Conservation (phyloP, 305 asterid genomes). For the Solanum chacoense region DNA sequence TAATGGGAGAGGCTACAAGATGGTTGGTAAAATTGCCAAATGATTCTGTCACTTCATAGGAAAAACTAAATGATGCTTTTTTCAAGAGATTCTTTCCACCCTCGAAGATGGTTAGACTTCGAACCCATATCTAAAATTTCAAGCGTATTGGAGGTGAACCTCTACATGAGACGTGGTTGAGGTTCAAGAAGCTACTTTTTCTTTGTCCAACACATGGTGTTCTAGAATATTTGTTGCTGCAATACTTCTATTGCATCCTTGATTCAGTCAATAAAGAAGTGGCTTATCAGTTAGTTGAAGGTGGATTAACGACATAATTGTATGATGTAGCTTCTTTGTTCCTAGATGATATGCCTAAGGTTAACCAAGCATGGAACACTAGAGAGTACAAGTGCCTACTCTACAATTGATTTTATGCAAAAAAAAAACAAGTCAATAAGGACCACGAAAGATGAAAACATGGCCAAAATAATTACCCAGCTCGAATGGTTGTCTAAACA, state of each 20-base stretch:
- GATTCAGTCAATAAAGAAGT: too few relatives aligned
- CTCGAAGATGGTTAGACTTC: neutral
- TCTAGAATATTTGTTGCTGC: neutral
- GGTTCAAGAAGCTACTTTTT: neutral
- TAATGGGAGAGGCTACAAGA: neutral
- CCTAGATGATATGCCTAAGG: neutral
- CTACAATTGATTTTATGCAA: neutral
- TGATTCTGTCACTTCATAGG: neutral
- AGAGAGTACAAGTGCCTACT: neutral
- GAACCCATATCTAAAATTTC: neutral
- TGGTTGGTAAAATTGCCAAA: neutral
- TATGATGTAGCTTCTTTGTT: neutral
- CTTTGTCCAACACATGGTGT: neutral
- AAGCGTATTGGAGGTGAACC: neutral
- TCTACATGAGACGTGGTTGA: neutral
- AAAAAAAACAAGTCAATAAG: neutral
- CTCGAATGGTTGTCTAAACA: neutral
- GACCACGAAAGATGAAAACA: neutral
- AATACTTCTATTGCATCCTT: neutral
- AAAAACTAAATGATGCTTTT: too few relatives aligned
- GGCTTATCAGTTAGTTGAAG: neutral
- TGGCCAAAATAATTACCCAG: neutral
- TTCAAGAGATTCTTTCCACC: neutral
- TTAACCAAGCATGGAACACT: neutral
- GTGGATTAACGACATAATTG: neutral